Evolutionary conservation across 257 asterid species (phyloP).

Genomic region (Cruciata laevipes): DNA sequence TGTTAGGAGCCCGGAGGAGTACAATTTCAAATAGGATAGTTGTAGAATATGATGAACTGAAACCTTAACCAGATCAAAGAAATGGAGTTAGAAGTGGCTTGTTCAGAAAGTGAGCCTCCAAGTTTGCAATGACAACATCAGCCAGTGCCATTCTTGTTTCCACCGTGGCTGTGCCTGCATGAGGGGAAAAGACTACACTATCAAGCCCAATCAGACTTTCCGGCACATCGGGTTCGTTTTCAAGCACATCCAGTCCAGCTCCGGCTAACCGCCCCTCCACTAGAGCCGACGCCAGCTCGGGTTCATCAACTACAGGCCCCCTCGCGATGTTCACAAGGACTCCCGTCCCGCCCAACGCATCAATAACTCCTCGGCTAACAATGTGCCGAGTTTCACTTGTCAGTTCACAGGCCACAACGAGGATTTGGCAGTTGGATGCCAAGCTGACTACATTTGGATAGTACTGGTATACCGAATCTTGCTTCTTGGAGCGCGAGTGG

Average conservation of each 20-base stretch:
- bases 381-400: slow-evolving; percentile 57
- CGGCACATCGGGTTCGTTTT: slow-evolving; percentile 64
- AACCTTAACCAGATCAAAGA: slow-evolving; percentile 22
- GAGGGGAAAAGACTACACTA: slow-evolving; percentile 63
- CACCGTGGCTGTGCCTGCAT: slow-evolving; percentile 54
- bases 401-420: slow-evolving; percentile 54
- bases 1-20: no score
- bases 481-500: slow-evolving; percentile 59
- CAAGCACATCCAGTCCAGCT: slow-evolving; percentile 83
- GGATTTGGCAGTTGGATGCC: slow-evolving; percentile 51
- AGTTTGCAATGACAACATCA: slow-evolving; percentile 59
- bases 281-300: slow-evolving; percentile 57
- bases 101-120: slow-evolving; percentile 58
- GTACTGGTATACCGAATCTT: slow-evolving; percentile 37
- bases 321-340: slow-evolving; percentile 64
- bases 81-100: slow-evolving; percentile 67
- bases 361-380: slow-evolving; percentile 45
- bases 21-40: neutral
- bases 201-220: slow-evolving; percentile 43
- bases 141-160: slow-evolving; percentile 69
- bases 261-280: slow-evolving; percentile 70
- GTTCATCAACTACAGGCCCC: slow-evolving; percentile 61
- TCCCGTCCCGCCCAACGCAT: slow-evolving; percentile 69
- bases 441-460: slow-evolving; percentile 39
- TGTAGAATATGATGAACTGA: neutral